phyloP scores from a whole-genome alignment of 1,284 basidiomycete species.

The Porogramme epimiltina region DNA sequence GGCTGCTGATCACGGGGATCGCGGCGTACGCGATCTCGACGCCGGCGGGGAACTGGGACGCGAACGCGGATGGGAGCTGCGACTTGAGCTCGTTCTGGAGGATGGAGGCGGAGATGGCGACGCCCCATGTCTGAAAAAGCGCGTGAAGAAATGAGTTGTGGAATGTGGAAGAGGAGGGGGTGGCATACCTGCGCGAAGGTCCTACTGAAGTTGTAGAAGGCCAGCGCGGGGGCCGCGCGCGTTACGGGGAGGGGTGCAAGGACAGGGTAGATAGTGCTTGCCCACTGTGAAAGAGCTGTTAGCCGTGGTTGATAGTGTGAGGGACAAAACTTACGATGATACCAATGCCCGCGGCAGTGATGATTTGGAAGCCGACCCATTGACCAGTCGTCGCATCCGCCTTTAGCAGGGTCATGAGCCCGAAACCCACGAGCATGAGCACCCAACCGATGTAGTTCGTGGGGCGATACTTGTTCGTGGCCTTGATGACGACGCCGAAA shows the following conservation, averaged over 20 bases:
- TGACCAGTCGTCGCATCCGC: conserved; percentile 26
- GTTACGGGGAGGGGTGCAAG: conserved; percentile 37
- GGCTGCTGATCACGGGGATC: conserved; percentile 30
- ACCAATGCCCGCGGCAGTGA: conserved; percentile 9
- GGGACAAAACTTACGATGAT: conserved; percentile 3
- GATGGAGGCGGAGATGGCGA: conserved; percentile 16
- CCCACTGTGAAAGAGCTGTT: neutral
- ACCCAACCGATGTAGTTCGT: conserved; percentile 30
- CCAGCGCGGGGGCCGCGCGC: conserved; percentile 35
- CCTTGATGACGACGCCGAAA: conserved; percentile 24
- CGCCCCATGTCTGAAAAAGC: conserved; percentile 31
- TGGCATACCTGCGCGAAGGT: conserved; percentile 28
- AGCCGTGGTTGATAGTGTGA: too few species aligned
- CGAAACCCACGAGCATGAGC: conserved; percentile 31
- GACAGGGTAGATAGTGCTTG: conserved; percentile 28
- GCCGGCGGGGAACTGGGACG: conserved; percentile 16
- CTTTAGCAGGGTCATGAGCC: conserved; percentile 26
- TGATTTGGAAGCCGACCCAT: conserved; percentile 32
- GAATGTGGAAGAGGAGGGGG: neutral
- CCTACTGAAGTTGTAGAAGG: conserved; percentile 36
- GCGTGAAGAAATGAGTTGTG: conserved; percentile 32
- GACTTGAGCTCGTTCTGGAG: conserved; percentile 20
- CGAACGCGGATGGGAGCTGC: conserved; percentile 11
- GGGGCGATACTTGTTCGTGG: conserved; percentile 29
- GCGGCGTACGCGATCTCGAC: conserved; percentile 31